Base-by-base conservation (phyloP, 805 yeast genomes). In the Saccharomyces eubayanus region DNA sequence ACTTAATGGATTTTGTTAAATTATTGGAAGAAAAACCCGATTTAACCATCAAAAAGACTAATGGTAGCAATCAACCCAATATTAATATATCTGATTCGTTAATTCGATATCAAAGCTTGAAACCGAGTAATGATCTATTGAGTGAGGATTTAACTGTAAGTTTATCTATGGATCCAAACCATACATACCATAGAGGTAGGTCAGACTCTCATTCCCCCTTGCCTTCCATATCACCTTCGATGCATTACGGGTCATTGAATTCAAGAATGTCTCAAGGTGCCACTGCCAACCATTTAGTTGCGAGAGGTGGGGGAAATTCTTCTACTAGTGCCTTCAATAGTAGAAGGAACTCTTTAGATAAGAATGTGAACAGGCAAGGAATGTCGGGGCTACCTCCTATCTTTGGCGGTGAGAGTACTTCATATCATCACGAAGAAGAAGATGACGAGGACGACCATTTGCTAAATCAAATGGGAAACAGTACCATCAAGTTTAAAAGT, bases 21-120 rank as follows among this genome's bases (percentile, higher is more conserved):
- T 73, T 85, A 76, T 79, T 87, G 47, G 94, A 87, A 58, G 79
- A 81, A 48, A 82, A 81, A 60, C 73, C 77, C 8, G 87, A 81
- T 46, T 67, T 82, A 27, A 73, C 78, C 21, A 28, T 65, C 2
- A 60, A 55, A 31, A 61, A 59, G 56, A 52, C 53, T 20, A 50
- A 48, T 27, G 46, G 51, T 6, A 50, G 49, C n/a, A 56, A 56
- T 30, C 43, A 10, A 6, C 43, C 43, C 11, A 71, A 55, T 27
- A 53, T 52, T 40, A 59, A 71, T 48, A 65, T 72, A 14, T 62
- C 76, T 8, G 83, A 79, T 53, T 79, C 84, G 0, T 64, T 83
- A 49, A 71, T 72, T 21, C 73, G 72, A 57, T 83, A 77, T 60
- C 85, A 82, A 62, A 68, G 70, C 53, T 70, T 83, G 68, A 78